A percentile compares a stretch with the other conserved stretches of the same genome.
Evolutionary conservation across 306 rosid species (phyloP).

Genomic region (Macrotyloma uniflorum): DNA sequence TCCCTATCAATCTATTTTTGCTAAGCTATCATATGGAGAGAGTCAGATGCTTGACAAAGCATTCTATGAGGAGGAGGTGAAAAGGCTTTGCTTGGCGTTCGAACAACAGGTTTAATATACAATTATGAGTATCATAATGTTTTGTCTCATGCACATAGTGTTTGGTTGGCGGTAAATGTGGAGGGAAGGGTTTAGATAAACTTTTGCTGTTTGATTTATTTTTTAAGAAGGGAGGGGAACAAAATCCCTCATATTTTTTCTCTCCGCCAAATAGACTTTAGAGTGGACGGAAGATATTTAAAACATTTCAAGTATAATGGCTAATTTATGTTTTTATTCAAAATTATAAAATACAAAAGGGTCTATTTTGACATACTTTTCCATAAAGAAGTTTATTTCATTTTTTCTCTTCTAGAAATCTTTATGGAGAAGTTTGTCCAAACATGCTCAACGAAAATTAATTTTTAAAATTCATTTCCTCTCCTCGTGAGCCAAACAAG

Average conservation of each 20-base stretch:
- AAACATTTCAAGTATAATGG: not conserved
- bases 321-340: too few species aligned
- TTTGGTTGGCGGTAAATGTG: not conserved
- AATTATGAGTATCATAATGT: not conserved
- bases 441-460: too few species aligned
- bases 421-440: too few species aligned
- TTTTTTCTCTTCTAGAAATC: too few species aligned
- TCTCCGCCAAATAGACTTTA: not conserved
- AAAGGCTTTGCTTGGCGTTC: constrained; percentile 91
- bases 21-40: constrained; percentile 92
- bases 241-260: not conserved
- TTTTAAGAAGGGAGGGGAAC: not conserved
- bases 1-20: constrained; percentile 87
- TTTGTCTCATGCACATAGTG: not conserved
- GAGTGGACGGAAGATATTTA: not conserved
- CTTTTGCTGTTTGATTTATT: not conserved
- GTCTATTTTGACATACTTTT: too few species aligned
- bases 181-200: not conserved
- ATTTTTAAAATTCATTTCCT: not conserved
- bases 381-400: too few species aligned
- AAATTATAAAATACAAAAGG: too few species aligned
- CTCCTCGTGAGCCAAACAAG: not conserved
- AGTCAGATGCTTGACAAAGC: constrained; percentile 98
- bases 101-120: constrained; percentile 82
- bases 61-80: constrained; percentile 99